These are phyloP conservation scores for Microdochium bolleyi DNA, from an alignment of 2,329 filamentous ascomycete species.

Conservation along the genomic window DNA sequence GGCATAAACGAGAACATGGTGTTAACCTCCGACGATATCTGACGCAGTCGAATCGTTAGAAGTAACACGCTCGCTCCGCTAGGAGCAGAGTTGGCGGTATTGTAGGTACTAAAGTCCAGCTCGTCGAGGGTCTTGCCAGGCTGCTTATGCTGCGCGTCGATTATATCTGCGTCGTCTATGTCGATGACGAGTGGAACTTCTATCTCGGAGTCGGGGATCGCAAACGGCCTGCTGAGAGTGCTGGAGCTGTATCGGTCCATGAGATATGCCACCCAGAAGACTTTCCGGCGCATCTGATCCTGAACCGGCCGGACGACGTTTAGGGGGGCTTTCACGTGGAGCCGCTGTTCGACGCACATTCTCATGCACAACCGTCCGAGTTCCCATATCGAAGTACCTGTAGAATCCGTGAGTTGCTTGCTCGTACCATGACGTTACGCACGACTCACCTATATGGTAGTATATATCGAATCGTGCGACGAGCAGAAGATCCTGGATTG, in stretches of 20 bases:
- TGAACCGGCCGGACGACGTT: conserved; percentile 11
- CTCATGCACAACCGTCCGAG: background rate
- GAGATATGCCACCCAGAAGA: conserved; percentile 38
- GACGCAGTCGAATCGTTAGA: conserved; percentile 25
- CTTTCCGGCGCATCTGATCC: conserved; percentile 26
- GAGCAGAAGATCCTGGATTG: background rate
- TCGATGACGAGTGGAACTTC: conserved; percentile 24
- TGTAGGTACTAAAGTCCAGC: background rate
- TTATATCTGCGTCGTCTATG: conserved; percentile 21
- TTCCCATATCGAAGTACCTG: conserved; percentile 2
- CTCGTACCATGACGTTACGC: background rate
- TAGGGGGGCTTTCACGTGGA: background rate
- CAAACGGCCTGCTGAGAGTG: conserved; percentile 30
- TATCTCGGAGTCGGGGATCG: conserved; percentile 30
- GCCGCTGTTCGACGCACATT: conserved; percentile 1
- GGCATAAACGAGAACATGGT: conserved; percentile 13
- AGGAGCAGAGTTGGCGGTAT: conserved; percentile 5
- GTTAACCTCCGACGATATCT: conserved; percentile 30
- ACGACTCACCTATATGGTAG: background rate
- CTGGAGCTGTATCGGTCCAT: conserved; percentile 34
- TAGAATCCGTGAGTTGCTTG: background rate
- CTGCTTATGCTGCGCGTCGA: conserved; percentile 4
- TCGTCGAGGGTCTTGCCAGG: background rate
- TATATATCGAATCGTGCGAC: conserved; percentile 1
- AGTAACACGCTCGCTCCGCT: conserved; percentile 29